A percentile compares a stretch with the other conserved stretches of the same genome.
Evolutionary conservation across 805 yeast species (phyloP).

Genomic region (Saccharomycopsis guyanensis): DNA sequence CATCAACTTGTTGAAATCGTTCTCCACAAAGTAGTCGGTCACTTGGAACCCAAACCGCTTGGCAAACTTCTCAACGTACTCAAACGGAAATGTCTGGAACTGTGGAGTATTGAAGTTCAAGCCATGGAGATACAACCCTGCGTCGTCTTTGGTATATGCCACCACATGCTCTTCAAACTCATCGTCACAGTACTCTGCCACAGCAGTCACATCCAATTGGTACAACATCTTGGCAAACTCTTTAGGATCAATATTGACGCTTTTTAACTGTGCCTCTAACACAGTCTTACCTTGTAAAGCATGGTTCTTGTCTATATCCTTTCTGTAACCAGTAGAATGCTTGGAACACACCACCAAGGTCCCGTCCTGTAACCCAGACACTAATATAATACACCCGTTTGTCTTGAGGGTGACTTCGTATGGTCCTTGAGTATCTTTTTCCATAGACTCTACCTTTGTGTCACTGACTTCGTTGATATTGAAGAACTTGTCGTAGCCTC

Average conservation of each 20-base stretch:
- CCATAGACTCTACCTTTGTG: slow-evolving; percentile 42
- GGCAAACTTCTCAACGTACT: slow-evolving; percentile 54
- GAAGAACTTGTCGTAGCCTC: slow-evolving; percentile 96
- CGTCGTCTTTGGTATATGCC: slow-evolving; percentile 52
- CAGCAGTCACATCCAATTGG: slow-evolving; percentile 62
- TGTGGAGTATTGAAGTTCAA: slow-evolving; percentile 57
- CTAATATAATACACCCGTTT: slow-evolving; percentile 86
- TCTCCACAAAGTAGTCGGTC: slow-evolving; percentile 40
- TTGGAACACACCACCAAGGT: slow-evolving; percentile 82
- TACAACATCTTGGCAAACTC: slow-evolving; percentile 53
- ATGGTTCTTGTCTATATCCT: slow-evolving; percentile 49
- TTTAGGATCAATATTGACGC: slow-evolving; percentile 31
- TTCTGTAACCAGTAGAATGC: slow-evolving; percentile 73
- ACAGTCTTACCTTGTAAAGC: slow-evolving; percentile 63
- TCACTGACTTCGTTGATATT: slow-evolving; percentile 57
- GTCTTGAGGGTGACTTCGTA: slow-evolving; percentile 78
- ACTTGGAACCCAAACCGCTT: slow-evolving; percentile 58
- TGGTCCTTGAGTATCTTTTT: slow-evolving; percentile 55
- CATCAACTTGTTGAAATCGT: slow-evolving; percentile 36
- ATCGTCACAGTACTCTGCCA: slow-evolving; percentile 90
- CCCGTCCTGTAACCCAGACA: slow-evolving; percentile 72
- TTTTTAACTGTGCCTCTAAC: slow-evolving; percentile 45
- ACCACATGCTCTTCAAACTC: slow-evolving; percentile 88
- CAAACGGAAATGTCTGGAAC: slow-evolving; percentile 61
- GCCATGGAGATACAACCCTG: slow-evolving; percentile 91